Conservation (phyloP, 306 rosid species). For the Castanea mollissima region DNA sequence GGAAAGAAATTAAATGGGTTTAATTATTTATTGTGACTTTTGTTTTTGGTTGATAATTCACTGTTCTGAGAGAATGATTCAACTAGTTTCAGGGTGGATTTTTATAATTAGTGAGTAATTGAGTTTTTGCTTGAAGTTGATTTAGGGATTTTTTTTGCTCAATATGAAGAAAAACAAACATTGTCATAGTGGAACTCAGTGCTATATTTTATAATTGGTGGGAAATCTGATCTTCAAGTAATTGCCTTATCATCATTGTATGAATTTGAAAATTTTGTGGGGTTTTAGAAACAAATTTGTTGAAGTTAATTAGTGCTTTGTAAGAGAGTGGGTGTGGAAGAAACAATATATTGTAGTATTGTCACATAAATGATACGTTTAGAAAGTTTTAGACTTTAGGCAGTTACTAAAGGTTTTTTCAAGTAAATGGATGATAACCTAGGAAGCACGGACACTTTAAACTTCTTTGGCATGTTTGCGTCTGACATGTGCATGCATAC, state of each 20-base stretch:
- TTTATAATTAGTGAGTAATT: background rate
- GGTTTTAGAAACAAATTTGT: background rate
- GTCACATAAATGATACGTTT: background rate
- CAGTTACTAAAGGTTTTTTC: background rate
- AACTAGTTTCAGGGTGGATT: background rate
- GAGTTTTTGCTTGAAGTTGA: background rate
- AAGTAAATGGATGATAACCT: background rate
- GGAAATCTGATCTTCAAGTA: background rate
- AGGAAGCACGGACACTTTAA: no score
- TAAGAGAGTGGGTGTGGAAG: background rate
- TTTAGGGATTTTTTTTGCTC: background rate
- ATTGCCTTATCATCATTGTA: background rate
- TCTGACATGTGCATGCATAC: no score
- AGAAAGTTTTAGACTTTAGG: no score
- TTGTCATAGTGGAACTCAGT: background rate
- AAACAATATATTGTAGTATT: background rate
- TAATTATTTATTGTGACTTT: no score
- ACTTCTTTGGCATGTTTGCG: no score
- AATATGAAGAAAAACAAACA: background rate
- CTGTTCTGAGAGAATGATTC: background rate
- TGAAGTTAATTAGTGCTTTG: background rate
- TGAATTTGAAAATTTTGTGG: background rate
- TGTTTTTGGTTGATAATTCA: no score
- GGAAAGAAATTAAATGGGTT: background rate
- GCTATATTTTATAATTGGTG: background rate